These are phyloP conservation scores for Ceratonia siliqua DNA, from an alignment of 306 rosid genomes.

Conservation along the genomic window DNA sequence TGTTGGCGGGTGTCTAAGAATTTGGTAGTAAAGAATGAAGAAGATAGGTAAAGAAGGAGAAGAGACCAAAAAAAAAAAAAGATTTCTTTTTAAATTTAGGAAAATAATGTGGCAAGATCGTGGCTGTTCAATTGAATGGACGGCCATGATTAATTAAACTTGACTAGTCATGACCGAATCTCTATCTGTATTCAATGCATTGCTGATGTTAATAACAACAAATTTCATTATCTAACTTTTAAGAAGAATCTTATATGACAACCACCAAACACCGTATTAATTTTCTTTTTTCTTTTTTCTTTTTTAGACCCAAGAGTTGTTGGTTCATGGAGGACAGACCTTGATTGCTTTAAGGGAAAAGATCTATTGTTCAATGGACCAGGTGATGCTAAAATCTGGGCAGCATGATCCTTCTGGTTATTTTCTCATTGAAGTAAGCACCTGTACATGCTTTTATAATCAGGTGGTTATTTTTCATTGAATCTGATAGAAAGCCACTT, in stretches of 20 bases:
- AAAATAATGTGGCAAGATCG: no score
- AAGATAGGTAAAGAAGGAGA: no score
- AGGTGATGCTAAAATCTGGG: constrained; percentile 74
- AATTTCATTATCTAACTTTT: constrained; percentile 18
- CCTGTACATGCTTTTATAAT: constrained; percentile 30
- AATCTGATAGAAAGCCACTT: constrained; percentile 24
- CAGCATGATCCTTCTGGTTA: constrained; percentile 79
- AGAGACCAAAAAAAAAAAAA: no score
- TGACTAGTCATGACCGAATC: no score
- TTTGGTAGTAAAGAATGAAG: no score
- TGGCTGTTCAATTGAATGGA: no score
- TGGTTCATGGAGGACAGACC: constrained; percentile 77
- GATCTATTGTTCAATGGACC: constrained; percentile 72
- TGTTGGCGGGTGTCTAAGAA: no score
- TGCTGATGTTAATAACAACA: not conserved
- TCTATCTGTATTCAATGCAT: constrained; percentile 53
- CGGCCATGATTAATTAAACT: no score
- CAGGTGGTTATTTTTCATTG: constrained; percentile 18
- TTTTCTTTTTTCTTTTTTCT: constrained; percentile 4
- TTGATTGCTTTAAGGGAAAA: constrained; percentile 79
- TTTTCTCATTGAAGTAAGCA: constrained; percentile 80
- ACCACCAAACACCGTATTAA: not conserved
- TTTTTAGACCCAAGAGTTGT: constrained; percentile 74
- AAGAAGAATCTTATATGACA: constrained; percentile 1
- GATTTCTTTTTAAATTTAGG: no score